Base-by-base conservation (phyloP, 139 green algal species). In the Parachlorella kessleri region DNA sequence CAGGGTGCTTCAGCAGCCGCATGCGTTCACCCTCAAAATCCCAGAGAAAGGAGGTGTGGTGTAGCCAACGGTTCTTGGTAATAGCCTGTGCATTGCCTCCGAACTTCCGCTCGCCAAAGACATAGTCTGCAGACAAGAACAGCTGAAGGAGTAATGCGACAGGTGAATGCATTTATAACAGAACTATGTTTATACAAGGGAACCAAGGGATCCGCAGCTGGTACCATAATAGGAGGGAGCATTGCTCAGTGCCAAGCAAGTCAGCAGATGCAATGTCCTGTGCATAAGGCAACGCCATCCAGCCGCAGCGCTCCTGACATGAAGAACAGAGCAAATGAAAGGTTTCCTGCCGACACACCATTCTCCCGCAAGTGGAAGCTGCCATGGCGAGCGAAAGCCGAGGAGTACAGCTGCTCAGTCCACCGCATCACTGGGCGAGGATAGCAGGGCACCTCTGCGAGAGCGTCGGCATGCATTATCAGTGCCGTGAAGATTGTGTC, bases 21-120 rank as follows among this genome's bases (percentile, higher is more conserved):
- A 99, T 99, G 73, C 77, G 82, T 4, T 84, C 59, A 0, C 69
- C 38, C 24, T 94, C 30, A 75, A 91, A 99, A 81, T 98, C 92
- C 94, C 94, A 99, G 6, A 99, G 88, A 18, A 99, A 93, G 2
- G 94, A 98, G 18, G 97, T 99, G 89, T 99, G 97, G 85, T 99
- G 96, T 76, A 99, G 75, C 88, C 90, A 99, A 24, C 95, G 85
- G 26, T 87, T 70, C 54, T 93, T 94, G 2, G 92, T 96, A 78
- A 99, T 99, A 72, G 93, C 92, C 86, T 99, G 97, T 3, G 97
- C 97, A 77, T 99, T 99, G 77, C 97, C 97, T 1, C 96, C 97
- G 88, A 99, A 96, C 88, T 99, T 99, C 18, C 37, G 79, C 10
- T 95, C 72, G 0, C 87, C 94, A 75, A 98, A 90, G 8, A 89